Evolutionary conservation across 805 yeast species (phyloP).

Genomic region (Ogataea ganodermae): DNA sequence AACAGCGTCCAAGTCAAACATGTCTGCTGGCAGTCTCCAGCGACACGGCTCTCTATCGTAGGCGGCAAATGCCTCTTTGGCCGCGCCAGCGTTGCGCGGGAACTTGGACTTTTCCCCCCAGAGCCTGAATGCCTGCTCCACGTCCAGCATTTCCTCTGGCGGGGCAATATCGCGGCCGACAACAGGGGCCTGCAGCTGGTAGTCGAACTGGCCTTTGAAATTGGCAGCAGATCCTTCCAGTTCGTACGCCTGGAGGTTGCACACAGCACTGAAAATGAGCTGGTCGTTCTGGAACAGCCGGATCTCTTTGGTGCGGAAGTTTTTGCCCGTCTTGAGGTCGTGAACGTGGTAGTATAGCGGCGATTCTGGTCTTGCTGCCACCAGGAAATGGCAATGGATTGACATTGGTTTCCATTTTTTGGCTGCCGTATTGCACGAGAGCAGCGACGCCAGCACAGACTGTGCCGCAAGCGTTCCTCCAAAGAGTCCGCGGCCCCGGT

Average conservation of each 20-base stretch:
- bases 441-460: conserved; percentile 59
- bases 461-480: conserved; percentile 75
- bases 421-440: conserved; percentile 42
- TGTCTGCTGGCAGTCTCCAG: conserved; percentile 36
- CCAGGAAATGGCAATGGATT: conserved; percentile 61
- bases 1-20: conserved; percentile 34
- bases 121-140: conserved; percentile 28
- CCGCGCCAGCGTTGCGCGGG: conserved; percentile 26
- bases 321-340: conserved; percentile 53
- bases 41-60: conserved; percentile 36
- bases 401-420: conserved; percentile 54
- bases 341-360: conserved; percentile 57
- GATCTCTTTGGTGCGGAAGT: conserved; percentile 54
- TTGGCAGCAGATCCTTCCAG: conserved; percentile 37
- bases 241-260: conserved; percentile 43
- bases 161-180: conserved; percentile 32
- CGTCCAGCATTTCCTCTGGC: conserved; percentile 33
- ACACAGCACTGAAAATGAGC: conserved; percentile 52
- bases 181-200: conserved; percentile 31
- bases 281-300: conserved; percentile 54
- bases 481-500: conserved; percentile 64
- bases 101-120: conserved; percentile 31
- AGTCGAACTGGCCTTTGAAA: conserved; percentile 31
- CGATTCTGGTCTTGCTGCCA: conserved; percentile 48
- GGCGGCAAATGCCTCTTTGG: conserved; percentile 25